phyloP scores from a whole-genome alignment of 805 yeast species.

The Candida golubevii region DNA sequence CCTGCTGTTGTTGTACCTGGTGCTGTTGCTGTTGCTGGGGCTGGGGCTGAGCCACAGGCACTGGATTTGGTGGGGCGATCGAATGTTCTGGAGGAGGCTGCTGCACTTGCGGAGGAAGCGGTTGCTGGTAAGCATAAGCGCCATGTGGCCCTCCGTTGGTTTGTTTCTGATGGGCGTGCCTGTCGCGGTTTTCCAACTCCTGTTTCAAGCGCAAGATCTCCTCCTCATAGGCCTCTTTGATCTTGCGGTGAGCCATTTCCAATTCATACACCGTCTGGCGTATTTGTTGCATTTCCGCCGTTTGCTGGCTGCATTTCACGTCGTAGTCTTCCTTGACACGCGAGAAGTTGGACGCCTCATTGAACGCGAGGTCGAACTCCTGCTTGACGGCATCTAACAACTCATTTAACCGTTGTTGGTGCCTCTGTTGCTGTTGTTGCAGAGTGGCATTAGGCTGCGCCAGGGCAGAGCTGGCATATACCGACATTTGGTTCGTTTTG shows the following conservation, averaged over 20 bases:
- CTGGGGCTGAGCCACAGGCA: slow-evolving; percentile 21
- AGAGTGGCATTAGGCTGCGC: slow-evolving; percentile 17
- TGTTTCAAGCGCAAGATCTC: slow-evolving; percentile 82
- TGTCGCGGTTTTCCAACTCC: slow-evolving; percentile 78
- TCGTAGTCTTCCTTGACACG: slow-evolving; percentile 93
- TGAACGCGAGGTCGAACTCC: slow-evolving; percentile 80
- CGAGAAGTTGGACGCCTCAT: slow-evolving; percentile 80
- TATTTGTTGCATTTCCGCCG: slow-evolving; percentile 88
- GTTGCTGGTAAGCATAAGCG: slow-evolving; percentile 30
- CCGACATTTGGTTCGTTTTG: slow-evolving; percentile 12
- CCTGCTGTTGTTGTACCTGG: background rate
- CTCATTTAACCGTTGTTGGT: slow-evolving; percentile 58
- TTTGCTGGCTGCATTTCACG: slow-evolving; percentile 83
- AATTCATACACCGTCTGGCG: slow-evolving; percentile 91
- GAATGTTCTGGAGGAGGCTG: slow-evolving; percentile 6
- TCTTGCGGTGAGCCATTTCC: slow-evolving; percentile 89
- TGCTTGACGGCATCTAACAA: slow-evolving; percentile 86
- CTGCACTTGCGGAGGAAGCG: background rate
- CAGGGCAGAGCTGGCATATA: slow-evolving; percentile 20
- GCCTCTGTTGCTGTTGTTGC: slow-evolving; percentile 34
- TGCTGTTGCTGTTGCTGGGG: slow-evolving; percentile 17
- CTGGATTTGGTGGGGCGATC: slow-evolving; percentile 19
- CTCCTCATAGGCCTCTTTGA: slow-evolving; percentile 94
- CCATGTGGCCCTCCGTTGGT: slow-evolving; percentile 37
- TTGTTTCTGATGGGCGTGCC: slow-evolving; percentile 40